Percentiles rank a stretch among this genome's conserved stretches.
These are phyloP conservation scores for Phytomonas sp. DNA, from an alignment of 208 protist genomes.

Conservation along the genomic window DNA sequence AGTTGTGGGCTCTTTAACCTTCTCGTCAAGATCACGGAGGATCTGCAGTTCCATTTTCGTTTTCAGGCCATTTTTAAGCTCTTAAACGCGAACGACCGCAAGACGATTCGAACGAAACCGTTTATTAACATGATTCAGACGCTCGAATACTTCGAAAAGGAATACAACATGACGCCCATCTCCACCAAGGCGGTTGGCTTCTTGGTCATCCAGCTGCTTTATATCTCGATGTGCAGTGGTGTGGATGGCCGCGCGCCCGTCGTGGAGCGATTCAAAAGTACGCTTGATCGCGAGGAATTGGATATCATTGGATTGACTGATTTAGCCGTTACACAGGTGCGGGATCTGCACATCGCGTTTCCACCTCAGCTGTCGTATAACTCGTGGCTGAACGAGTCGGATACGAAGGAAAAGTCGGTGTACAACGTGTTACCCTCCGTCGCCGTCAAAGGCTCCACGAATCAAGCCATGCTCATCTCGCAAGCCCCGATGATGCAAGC, in stretches of 20 bases:
- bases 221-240: constrained; percentile 41
- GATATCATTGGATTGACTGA: constrained; percentile 69
- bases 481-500: constrained; percentile 89
- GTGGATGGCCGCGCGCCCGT: constrained; percentile 34
- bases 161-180: constrained; percentile 45
- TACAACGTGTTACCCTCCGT: constrained; percentile 86
- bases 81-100: constrained; percentile 41
- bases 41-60: constrained; percentile 78
- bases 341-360: constrained; percentile 78
- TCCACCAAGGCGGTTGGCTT: constrained; percentile 70
- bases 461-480: constrained; percentile 87
- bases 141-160: constrained; percentile 85
- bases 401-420: constrained; percentile 88
- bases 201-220: constrained; percentile 71
- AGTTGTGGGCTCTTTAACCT: constrained; percentile 50
- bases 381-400: constrained; percentile 80
- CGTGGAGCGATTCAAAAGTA: constrained; percentile 58
- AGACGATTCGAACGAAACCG: constrained; percentile 58
- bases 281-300: constrained; percentile 39
- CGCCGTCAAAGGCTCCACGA: constrained; percentile 82
- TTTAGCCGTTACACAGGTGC: constrained; percentile 42
- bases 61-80: constrained; percentile 72
- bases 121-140: constrained; percentile 73
- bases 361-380: constrained; percentile 87
- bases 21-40: constrained; percentile 74